These are phyloP conservation scores for Termitomyces titanicus DNA, from an alignment of 768 basidiomycete species.

Conservation along the genomic window DNA sequence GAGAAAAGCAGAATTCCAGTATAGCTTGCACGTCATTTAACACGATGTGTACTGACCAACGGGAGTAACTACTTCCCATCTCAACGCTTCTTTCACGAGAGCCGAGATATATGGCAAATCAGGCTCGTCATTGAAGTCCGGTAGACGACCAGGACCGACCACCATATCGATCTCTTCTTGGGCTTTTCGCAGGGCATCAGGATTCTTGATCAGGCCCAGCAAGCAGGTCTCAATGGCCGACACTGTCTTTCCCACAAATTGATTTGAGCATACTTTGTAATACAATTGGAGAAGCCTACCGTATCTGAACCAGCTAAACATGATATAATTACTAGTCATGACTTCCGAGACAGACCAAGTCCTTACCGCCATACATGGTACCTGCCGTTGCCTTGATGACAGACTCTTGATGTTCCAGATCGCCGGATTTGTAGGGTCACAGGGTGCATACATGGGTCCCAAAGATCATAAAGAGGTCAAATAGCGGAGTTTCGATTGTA, in stretches of 20 bases:
- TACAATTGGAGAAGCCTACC: background rate
- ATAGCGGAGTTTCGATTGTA: too few relatives aligned
- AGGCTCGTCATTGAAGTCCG: conserved; percentile 24
- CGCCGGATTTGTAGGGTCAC: background rate
- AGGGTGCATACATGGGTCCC: too few relatives aligned
- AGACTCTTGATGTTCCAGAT: background rate
- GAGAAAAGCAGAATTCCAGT: background rate
- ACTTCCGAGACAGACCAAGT: background rate
- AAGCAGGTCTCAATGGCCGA: background rate
- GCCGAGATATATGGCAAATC: conserved; percentile 30
- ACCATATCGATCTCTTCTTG: conserved; percentile 24
- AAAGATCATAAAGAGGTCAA: too few relatives aligned
- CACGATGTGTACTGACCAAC: background rate
- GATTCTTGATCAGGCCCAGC: background rate
- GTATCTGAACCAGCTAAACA: background rate
- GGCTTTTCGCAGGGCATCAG: background rate
- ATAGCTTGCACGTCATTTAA: background rate
- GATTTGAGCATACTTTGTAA: background rate
- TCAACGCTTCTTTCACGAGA: conserved; percentile 27
- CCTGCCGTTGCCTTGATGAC: background rate
- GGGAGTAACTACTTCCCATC: conserved; percentile 13
- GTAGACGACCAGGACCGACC: conserved; percentile 24
- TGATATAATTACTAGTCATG: background rate
- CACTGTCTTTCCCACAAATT: background rate
- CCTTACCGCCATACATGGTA: background rate